Evolutionary conservation across 768 basidiomycete genomes (phyloP).

Genomic region (Russula earlei): DNA sequence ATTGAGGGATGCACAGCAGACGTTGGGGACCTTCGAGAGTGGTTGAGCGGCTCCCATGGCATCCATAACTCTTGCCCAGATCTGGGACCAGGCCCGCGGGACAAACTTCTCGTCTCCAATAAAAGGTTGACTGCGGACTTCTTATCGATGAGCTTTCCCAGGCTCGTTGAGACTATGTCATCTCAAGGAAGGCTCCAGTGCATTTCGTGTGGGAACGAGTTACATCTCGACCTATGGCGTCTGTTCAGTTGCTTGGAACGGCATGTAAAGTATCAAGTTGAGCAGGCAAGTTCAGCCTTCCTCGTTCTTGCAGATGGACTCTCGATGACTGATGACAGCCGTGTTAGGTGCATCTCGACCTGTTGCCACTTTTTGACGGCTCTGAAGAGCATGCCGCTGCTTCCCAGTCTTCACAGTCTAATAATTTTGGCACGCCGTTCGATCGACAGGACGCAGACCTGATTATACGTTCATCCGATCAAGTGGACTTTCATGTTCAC

Average conservation of each 20-base stretch:
- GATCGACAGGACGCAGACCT: neutral
- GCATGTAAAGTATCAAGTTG: neutral
- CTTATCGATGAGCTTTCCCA: neutral
- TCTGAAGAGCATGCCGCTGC: neutral
- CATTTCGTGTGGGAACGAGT: neutral
- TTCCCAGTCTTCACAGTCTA: too few relatives aligned
- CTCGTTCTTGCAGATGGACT: neutral
- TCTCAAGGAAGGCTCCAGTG: neutral
- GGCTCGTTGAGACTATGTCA: neutral
- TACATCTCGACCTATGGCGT: neutral
- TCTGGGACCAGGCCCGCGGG: too few relatives aligned
- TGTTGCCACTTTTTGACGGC: neutral
- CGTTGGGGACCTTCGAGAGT: too few relatives aligned
- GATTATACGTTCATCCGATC: neutral
- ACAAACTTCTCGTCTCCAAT: neutral
- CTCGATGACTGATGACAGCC: neutral
- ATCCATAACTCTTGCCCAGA: too few relatives aligned
- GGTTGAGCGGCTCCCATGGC: too few relatives aligned
- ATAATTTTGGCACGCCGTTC: neutral
- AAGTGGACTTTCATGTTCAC: neutral
- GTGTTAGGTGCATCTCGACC: neutral
- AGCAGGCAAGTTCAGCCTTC: neutral
- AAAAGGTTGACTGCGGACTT: neutral
- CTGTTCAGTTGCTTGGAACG: neutral
- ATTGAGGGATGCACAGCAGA: too few relatives aligned